Conservation (phyloP, 192 early-diverging fungal genomes). For the Phycomyces nitens region DNA sequence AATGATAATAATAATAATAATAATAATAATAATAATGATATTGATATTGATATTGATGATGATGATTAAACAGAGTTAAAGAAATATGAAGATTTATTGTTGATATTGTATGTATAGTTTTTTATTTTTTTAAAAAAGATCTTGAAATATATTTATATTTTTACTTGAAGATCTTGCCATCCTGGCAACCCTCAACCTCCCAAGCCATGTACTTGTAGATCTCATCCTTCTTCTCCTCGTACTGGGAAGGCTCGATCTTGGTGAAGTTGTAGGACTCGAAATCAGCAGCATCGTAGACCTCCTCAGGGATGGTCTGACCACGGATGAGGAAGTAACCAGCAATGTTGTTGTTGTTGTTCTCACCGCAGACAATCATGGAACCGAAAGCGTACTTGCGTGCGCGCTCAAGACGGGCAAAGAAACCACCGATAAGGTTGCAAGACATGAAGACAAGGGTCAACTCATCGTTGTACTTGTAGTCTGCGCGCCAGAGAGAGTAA, state of each 20-base stretch:
- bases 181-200: conserved; percentile 71
- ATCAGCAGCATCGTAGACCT: conserved; percentile 76
- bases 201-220: conserved; percentile 72
- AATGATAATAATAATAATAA: no score
- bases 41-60: no score
- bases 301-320: conserved; percentile 77
- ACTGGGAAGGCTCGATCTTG: conserved; percentile 59
- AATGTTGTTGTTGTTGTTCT: conserved; percentile 86
- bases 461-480: conserved; percentile 96
- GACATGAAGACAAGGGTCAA: conserved; percentile 87
- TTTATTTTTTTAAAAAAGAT: no score
- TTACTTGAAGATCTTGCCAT: conserved; percentile 90
- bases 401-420: conserved; percentile 87
- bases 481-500: conserved; percentile 88
- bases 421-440: conserved; percentile 91
- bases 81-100: no score
- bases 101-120: no score
- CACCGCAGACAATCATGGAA: conserved; percentile 75
- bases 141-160: no score
- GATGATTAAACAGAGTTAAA: no score
- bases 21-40: no score
- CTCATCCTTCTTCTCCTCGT: conserved; percentile 56
- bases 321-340: conserved; percentile 93
- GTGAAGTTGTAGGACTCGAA: conserved; percentile 85
- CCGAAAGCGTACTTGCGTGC: conserved; percentile 96